phyloP scores from a whole-genome alignment of 2,329 filamentous ascomycete species.

The Fusarium buxicola region DNA sequence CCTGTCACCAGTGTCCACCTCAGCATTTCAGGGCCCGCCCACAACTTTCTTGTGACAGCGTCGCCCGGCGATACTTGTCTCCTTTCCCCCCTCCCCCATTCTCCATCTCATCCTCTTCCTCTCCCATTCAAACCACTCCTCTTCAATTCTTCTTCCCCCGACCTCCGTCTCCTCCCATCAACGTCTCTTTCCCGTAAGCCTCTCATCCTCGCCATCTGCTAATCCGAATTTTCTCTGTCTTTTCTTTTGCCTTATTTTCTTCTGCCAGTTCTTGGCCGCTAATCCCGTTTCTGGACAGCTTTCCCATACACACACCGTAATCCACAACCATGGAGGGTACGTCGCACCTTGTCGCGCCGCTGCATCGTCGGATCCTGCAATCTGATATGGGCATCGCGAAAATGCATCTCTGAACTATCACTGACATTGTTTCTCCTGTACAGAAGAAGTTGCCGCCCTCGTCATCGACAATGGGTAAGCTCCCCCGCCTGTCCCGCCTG shows the following conservation, averaged over 20 bases:
- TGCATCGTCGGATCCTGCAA: conserved; percentile 43
- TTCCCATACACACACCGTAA: conserved; percentile 51
- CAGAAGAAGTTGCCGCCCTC: conserved; percentile 99
- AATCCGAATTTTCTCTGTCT: conserved; percentile 31
- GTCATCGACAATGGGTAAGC: conserved; percentile 99
- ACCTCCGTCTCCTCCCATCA: conserved; percentile 49
- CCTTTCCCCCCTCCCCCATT: conserved; percentile 49
- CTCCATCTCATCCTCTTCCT: conserved; percentile 44
- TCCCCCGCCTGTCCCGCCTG: conserved; percentile 50
- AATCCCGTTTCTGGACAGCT: conserved; percentile 50
- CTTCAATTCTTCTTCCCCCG: conserved; percentile 47
- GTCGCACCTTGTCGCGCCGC: conserved; percentile 48
- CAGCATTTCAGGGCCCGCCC: conserved; percentile 51
- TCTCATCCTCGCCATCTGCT: conserved; percentile 23
- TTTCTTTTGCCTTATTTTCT: conserved; percentile 42
- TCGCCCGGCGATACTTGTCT: conserved; percentile 51
- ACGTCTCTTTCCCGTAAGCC: conserved; percentile 47
- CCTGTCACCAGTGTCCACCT: conserved; percentile 46
- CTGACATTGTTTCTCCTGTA: conserved; percentile 60
- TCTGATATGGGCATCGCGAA: conserved; percentile 37
- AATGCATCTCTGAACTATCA: conserved; percentile 38
- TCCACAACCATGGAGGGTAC: conserved; percentile 68
- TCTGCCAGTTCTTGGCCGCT: conserved; percentile 42
- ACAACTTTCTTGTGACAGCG: conserved; percentile 52
- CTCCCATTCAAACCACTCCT: conserved; percentile 46